phyloP scores from a whole-genome alignment of 305 asterid species.

The Ruellia speciosa region DNA sequence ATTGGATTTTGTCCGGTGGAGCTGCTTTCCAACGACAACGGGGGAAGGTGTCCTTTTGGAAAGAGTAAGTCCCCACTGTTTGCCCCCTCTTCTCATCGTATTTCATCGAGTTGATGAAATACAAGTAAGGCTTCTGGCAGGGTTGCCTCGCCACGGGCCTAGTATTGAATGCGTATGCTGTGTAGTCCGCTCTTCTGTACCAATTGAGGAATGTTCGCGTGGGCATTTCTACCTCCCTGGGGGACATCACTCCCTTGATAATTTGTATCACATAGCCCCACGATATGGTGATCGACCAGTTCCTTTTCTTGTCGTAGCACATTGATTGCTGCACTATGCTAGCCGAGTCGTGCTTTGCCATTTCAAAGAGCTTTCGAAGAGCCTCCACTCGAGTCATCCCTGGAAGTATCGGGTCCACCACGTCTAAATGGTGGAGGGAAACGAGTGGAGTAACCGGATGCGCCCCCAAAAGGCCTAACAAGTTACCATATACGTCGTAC shows the following conservation, averaged over 20 bases:
- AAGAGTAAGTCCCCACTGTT: conserved; percentile 54
- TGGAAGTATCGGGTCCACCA: conserved; percentile 85
- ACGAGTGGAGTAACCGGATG: conserved; percentile 86
- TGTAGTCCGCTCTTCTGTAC: conserved; percentile 74
- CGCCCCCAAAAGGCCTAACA: conserved; percentile 78
- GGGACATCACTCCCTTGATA: conserved; percentile 62
- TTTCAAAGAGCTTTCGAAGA: conserved; percentile 39
- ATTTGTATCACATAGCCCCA: conserved; percentile 86
- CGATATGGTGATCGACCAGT: conserved; percentile 75
- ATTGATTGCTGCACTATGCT: conserved; percentile 81
- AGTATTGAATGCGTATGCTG: conserved; percentile 87
- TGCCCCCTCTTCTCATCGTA: conserved; percentile 52
- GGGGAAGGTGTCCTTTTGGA: conserved; percentile 47
- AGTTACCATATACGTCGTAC: conserved; percentile 89
- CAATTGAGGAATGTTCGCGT: conserved; percentile 77
- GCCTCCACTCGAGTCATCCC: conserved; percentile 39
- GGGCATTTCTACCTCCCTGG: conserved; percentile 84
- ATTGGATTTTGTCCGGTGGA: conserved; percentile 45
- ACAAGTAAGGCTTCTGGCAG: conserved; percentile 78
- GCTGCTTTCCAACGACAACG: conserved; percentile 60
- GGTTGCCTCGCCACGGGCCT: conserved; percentile 80
- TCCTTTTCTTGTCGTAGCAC: conserved; percentile 60
- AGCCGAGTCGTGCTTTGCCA: conserved; percentile 53
- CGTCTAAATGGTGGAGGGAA: conserved; percentile 85
- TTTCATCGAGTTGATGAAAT: conserved; percentile 47